phyloP scores from a whole-genome alignment of 1,284 basidiomycete species.

The Cutaneotrichosporon sp. region DNA sequence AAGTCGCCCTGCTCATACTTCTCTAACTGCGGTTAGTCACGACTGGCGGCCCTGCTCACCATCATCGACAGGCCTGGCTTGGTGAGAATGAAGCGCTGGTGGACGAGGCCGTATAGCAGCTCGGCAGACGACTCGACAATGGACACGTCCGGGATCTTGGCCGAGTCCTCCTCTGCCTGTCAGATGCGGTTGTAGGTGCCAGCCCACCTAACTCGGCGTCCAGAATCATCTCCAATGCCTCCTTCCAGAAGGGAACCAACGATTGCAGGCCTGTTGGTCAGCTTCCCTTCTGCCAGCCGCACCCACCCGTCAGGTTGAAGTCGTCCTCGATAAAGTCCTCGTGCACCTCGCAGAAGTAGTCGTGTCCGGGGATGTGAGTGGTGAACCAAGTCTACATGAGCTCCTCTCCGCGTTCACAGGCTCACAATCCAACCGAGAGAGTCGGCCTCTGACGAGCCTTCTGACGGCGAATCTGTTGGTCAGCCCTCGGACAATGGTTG shows the following conservation, averaged over 20 bases:
- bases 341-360: slow-evolving; percentile 96
- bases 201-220: slow-evolving; percentile 94
- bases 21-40: slow-evolving; percentile 64
- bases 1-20: slow-evolving; percentile 94
- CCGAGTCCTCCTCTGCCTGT: slow-evolving; percentile 76
- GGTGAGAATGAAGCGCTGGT: slow-evolving; percentile 95
- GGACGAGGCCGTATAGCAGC: slow-evolving; percentile 93
- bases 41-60: slow-evolving; percentile 58
- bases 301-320: slow-evolving; percentile 81
- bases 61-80: slow-evolving; percentile 90
- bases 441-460: slow-evolving; percentile 50
- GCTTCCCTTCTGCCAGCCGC: not conserved
- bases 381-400: slow-evolving; percentile 74
- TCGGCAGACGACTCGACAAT: slow-evolving; percentile 98
- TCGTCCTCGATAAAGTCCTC: slow-evolving; percentile 99
- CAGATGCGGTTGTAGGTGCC: not conserved
- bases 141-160: slow-evolving; percentile 77
- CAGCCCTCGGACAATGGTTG: not conserved
- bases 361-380: slow-evolving; percentile 86
- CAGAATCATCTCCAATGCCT: slow-evolving; percentile 99
- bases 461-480: slow-evolving; percentile 48
- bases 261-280: slow-evolving; percentile 69
- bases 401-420: not conserved
- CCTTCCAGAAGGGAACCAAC: slow-evolving; percentile 96
- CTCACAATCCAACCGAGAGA: slow-evolving; percentile 55